phyloP scores from a whole-genome alignment of 2,329 filamentous ascomycete species.

The Venturia nashicola region DNA sequence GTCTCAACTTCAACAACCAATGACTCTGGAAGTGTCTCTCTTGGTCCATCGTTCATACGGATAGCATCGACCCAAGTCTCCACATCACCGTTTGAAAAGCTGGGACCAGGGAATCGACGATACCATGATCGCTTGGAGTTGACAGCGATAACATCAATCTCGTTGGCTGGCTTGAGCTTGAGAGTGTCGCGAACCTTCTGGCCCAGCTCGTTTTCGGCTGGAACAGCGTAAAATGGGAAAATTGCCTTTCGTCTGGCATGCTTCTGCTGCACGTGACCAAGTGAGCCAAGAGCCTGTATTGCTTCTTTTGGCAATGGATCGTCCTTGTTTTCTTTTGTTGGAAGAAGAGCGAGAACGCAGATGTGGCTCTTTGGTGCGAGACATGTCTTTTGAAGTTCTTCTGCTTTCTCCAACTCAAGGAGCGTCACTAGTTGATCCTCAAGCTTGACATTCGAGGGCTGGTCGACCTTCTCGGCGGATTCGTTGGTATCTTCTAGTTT shows the following conservation, averaged over 20 bases:
- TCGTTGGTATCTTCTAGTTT: slow-evolving; percentile 2
- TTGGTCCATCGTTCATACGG: slow-evolving; percentile 73
- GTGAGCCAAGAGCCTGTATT: slow-evolving; percentile 37
- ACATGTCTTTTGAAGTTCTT: slow-evolving; percentile 58
- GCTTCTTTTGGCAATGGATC: slow-evolving; percentile 27
- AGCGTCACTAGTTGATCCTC: slow-evolving; percentile 47
- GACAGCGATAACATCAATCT: slow-evolving; percentile 64
- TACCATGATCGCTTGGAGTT: slow-evolving; percentile 84
- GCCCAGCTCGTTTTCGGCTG: slow-evolving; percentile 47
- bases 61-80: slow-evolving; percentile 88
- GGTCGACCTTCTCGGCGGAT: slow-evolving; percentile 38
- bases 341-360: slow-evolving; percentile 67
- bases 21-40: slow-evolving; percentile 47
- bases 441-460: slow-evolving; percentile 37
- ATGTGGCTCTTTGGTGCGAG: slow-evolving; percentile 64
- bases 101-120: slow-evolving; percentile 52
- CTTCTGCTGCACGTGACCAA: slow-evolving; percentile 67
- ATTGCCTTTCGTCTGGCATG: slow-evolving; percentile 54
- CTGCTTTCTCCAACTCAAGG: slow-evolving; percentile 48
- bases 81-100: slow-evolving; percentile 48
- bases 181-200: slow-evolving; percentile 47
- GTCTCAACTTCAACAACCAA: neutral
- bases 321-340: slow-evolving; percentile 39
- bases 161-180: slow-evolving; percentile 38
- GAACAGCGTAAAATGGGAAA: slow-evolving; percentile 75